Conservation (phyloP, 192 early-diverging fungal genomes). For the Linderina pennispora region DNA sequence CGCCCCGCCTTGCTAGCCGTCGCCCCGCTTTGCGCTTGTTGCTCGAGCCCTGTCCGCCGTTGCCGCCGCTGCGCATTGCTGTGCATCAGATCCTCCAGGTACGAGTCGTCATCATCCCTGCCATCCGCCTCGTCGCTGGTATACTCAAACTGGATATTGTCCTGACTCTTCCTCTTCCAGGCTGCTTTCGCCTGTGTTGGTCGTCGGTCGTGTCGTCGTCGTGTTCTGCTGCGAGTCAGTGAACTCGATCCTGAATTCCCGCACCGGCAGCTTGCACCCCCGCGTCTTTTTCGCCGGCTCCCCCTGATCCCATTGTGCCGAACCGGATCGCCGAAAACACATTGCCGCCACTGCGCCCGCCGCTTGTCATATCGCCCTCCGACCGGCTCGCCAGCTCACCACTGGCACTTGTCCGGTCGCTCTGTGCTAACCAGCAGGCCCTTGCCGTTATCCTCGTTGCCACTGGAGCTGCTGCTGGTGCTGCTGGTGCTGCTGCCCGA, state of each 20-base stretch:
- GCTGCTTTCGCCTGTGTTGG: not conserved
- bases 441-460: not conserved
- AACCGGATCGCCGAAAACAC: slow-evolving; percentile 44
- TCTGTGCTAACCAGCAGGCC: too few relatives aligned
- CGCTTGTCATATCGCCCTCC: too few relatives aligned
- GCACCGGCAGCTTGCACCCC: slow-evolving; percentile 9
- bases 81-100: not conserved
- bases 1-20: not conserved
- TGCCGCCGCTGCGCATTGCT: not conserved
- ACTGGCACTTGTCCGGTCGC: slow-evolving; percentile 1
- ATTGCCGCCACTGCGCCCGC: slow-evolving; percentile 7
- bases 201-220: not conserved
- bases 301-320: slow-evolving; percentile 29
- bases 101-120: not conserved
- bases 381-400: too few relatives aligned
- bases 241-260: slow-evolving; percentile 10
- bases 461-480: not conserved
- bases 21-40: too few relatives aligned
- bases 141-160: too few relatives aligned
- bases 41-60: too few relatives aligned
- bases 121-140: not conserved
- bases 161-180: not conserved
- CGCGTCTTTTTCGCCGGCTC: not conserved
- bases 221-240: not conserved
- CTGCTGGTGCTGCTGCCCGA: not conserved